Conservation (phyloP, 176 grass and related monocot species). For the Bonia amplexicaulis region DNA sequence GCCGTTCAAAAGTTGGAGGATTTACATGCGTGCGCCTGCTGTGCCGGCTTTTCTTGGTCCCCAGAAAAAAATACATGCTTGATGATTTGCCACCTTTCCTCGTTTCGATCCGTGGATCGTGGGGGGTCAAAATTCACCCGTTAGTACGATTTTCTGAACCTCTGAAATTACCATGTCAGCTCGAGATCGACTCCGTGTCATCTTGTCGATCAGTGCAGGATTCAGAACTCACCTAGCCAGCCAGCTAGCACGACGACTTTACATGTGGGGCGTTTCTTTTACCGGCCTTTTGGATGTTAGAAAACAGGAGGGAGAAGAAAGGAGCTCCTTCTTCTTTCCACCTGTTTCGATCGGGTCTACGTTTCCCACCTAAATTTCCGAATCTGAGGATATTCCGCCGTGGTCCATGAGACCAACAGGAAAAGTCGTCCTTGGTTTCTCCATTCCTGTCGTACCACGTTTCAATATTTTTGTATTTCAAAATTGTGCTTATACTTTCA, state of each 20-base stretch:
- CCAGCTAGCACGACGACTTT: neutral
- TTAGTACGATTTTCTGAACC: neutral
- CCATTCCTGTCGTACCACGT: neutral
- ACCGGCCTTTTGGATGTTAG: neutral
- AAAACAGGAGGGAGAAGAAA: neutral
- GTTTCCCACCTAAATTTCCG: neutral
- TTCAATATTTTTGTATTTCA: neutral
- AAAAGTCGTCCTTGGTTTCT: neutral
- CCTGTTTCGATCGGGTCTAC: neutral
- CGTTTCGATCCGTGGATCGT: neutral
- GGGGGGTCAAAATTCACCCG: neutral
- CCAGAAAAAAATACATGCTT: neutral
- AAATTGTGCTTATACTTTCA: neutral
- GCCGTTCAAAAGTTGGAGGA: neutral
- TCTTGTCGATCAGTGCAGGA: neutral
- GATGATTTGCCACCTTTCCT: neutral
- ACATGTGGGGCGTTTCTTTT: neutral
- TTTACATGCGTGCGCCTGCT: neutral
- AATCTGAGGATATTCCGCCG: conserved; percentile 12
- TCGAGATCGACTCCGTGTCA: neutral
- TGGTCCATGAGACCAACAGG: neutral
- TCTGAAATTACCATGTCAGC: too few species aligned
- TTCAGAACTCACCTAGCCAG: neutral
- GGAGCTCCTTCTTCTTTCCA: neutral
- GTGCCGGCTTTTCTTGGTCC: neutral